Evolutionary conservation across 1,284 basidiomycete species (phyloP).

Genomic region (Cystobasidium sp.): DNA sequence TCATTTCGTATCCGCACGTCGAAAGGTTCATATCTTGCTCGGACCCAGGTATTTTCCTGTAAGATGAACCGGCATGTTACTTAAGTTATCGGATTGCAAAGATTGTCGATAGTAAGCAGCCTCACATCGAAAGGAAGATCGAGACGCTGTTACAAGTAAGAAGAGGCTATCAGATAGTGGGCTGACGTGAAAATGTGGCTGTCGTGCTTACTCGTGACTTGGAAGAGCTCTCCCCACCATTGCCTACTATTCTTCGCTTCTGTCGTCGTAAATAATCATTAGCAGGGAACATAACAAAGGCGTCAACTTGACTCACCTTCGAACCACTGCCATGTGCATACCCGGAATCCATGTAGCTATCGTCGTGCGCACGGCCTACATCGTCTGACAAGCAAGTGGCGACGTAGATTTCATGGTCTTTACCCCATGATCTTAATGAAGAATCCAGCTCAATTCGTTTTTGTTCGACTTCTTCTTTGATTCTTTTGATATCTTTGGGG

Average conservation of each 20-base stretch:
- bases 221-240: background rate
- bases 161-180: background rate
- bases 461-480: conserved; percentile 5
- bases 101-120: background rate
- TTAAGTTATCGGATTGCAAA: no score
- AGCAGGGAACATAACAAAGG: background rate
- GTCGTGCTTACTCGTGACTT: conserved; percentile 9
- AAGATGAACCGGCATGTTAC: no score
- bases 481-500: conserved; percentile 34
- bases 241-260: conserved; percentile 20
- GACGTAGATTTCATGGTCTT: conserved; percentile 13
- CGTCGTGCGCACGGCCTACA: background rate
- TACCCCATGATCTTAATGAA: conserved; percentile 12
- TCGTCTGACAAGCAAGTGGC: conserved; percentile 26
- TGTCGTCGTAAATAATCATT: background rate
- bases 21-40: conserved; percentile 26
- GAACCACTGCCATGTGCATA: background rate
- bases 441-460: conserved; percentile 7
- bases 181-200: background rate
- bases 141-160: conserved; percentile 16
- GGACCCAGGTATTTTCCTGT: conserved; percentile 26
- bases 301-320: background rate
- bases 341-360: conserved; percentile 13
- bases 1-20: conserved; percentile 42
- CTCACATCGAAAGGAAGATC: conserved; percentile 40